phyloP scores from a whole-genome alignment of 2,329 filamentous ascomycete species.

The Phialophora chinensis region DNA sequence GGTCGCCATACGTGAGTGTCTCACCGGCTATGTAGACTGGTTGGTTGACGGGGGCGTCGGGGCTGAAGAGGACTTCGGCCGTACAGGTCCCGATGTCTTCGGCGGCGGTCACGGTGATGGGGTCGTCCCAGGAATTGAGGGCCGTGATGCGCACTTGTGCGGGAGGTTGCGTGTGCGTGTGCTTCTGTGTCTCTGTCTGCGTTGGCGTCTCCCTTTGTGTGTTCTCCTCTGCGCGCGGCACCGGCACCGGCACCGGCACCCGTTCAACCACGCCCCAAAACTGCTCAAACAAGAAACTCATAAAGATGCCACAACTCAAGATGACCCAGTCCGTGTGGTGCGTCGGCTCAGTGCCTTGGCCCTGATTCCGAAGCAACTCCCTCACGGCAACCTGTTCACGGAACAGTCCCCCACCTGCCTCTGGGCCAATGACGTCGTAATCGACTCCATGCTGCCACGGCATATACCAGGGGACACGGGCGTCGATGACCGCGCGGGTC shows the following conservation, averaged over 20 bases:
- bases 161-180: no score
- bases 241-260: not conserved
- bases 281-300: constrained; percentile 69
- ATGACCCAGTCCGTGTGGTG: constrained; percentile 62
- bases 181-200: no score
- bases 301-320: constrained; percentile 73
- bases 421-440: constrained; percentile 67
- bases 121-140: constrained; percentile 66
- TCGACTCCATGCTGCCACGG: constrained; percentile 79
- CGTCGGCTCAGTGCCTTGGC: not conserved
- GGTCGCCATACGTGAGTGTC: constrained; percentile 62
- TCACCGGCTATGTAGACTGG: constrained; percentile 68
- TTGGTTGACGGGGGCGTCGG: constrained; percentile 45
- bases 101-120: constrained; percentile 67
- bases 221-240: not conserved
- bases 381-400: constrained; percentile 70
- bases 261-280: constrained; percentile 67
- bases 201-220: constrained; percentile 22
- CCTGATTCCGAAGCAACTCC: constrained; percentile 57
- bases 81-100: constrained; percentile 68
- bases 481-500: constrained; percentile 60
- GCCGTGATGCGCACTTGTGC: constrained; percentile 53
- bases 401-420: constrained; percentile 66
- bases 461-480: constrained; percentile 60
- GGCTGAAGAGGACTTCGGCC: constrained; percentile 61